A percentile compares a stretch with the other conserved stretches of the same genome.
Conservation (phyloP, 2,329 filamentous ascomycete species). For the Ciborinia camelliae region DNA sequence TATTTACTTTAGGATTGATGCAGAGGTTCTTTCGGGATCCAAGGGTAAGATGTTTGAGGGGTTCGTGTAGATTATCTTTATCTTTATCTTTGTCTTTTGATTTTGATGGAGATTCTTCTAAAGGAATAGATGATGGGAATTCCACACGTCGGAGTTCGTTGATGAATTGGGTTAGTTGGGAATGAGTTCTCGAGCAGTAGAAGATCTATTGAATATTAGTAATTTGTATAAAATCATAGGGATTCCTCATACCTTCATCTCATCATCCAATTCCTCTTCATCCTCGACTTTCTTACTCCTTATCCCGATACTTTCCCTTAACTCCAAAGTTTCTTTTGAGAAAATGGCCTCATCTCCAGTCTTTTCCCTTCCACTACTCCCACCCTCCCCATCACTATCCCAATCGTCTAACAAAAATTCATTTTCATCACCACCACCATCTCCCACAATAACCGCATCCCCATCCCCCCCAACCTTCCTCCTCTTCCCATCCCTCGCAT, state of each 20-base stretch:
- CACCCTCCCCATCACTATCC: constrained; percentile 56
- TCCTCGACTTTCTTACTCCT: constrained; percentile 38
- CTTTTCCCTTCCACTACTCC: constrained; percentile 27
- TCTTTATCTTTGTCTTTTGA: constrained; percentile 10
- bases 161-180: constrained; percentile 68
- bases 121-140: constrained; percentile 56
- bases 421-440: constrained; percentile 43
- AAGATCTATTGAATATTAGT: constrained; percentile 47
- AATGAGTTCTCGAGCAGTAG: constrained; percentile 72
- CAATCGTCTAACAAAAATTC: constrained; percentile 66
- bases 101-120: constrained; percentile 37
- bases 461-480: constrained; percentile 33
- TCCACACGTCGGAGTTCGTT: constrained; percentile 62
- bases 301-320: constrained; percentile 56
- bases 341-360: constrained; percentile 43
- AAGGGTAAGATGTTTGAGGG: constrained; percentile 63
- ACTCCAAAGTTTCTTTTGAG: constrained; percentile 58
- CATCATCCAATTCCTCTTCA: constrained; percentile 51
- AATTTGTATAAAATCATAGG: neutral
- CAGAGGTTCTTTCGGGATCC: constrained; percentile 72
- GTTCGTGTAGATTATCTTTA: constrained; percentile 43
- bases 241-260: constrained; percentile 47
- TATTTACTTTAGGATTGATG: constrained; percentile 79
- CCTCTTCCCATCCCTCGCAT: constrained; percentile 47
- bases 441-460: constrained; percentile 28